Evolutionary conservation across 805 yeast genomes (phyloP).

Genomic region (Suhomyces prunicola): DNA sequence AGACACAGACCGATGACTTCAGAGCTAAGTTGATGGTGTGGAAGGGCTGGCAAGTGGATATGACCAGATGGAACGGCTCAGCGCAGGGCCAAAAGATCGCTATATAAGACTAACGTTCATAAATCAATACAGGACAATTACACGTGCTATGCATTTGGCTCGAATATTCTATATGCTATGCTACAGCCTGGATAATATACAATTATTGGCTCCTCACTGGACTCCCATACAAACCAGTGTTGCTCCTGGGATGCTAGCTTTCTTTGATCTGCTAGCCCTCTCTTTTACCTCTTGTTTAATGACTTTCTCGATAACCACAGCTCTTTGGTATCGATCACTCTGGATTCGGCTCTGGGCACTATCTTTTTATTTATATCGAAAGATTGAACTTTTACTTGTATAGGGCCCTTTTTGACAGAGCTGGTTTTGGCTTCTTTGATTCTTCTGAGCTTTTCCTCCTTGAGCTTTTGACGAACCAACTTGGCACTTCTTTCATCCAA

Average conservation of each 20-base stretch:
- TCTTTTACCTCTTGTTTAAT: slow-evolving; percentile 26
- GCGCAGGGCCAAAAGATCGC: slow-evolving; percentile 1
- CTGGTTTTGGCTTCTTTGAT: slow-evolving; percentile 22
- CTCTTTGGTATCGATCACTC: slow-evolving; percentile 28
- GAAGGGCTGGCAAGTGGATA: slow-evolving; percentile 84
- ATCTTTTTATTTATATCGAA: slow-evolving; percentile 19
- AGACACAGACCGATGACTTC: slow-evolving; percentile 44
- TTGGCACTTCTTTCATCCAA: slow-evolving; percentile 29
- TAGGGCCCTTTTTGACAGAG: slow-evolving; percentile 38
- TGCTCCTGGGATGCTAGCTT: not conserved
- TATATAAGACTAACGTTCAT: not conserved
- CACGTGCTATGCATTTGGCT: not conserved
- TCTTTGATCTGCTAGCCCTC: too few relatives aligned
- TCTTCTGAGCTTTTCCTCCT: slow-evolving; percentile 31
- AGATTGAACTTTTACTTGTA: slow-evolving; percentile 34
- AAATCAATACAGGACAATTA: not conserved
- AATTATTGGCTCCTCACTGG: not conserved
- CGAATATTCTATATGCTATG: not conserved
- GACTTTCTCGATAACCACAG: slow-evolving; percentile 42
- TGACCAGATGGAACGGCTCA: slow-evolving; percentile 48
- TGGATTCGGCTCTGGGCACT: slow-evolving; percentile 37
- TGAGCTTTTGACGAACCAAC: slow-evolving; percentile 25
- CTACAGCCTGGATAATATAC: not conserved
- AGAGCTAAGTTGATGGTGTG: slow-evolving; percentile 63
- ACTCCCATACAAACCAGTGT: not conserved